Conservation (phyloP, 257 asterid species). For the Lycium barbarum region DNA sequence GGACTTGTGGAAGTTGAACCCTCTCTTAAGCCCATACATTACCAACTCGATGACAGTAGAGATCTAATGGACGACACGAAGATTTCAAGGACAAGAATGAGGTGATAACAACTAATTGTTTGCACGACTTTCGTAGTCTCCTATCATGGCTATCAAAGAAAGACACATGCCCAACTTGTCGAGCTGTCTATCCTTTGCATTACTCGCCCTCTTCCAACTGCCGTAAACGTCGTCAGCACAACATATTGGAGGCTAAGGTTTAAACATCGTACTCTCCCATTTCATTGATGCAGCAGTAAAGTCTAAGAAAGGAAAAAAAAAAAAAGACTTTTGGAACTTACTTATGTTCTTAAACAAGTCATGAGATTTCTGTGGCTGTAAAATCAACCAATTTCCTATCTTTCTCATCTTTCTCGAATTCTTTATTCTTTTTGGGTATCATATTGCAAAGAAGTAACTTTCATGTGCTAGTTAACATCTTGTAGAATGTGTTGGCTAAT, state of each 20-base stretch:
- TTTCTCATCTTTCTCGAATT: not conserved
- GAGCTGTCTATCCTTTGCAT: not conserved
- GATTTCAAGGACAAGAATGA: not conserved
- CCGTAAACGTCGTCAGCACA: no score
- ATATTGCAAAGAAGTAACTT: not conserved
- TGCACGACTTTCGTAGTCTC: conserved; percentile 1
- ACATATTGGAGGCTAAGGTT: no score
- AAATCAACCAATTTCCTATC: not conserved
- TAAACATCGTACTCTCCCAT: no score
- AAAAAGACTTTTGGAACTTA: no score
- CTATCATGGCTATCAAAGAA: not conserved
- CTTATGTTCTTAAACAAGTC: no score
- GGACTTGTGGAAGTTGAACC: not conserved
- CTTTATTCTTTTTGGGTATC: not conserved
- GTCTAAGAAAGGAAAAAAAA: no score
- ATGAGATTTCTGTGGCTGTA: no score
- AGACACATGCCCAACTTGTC: not conserved
- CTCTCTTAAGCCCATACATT: not conserved
- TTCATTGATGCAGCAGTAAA: no score
- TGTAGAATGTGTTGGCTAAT: not conserved
- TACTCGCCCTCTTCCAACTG: not conserved
- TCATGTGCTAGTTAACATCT: not conserved
- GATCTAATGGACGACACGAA: not conserved
- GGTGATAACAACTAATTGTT: not conserved
- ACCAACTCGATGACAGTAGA: not conserved